Evolutionary conservation across 2,329 filamentous ascomycete species (phyloP).

Genomic region (Colletotrichum tropicicola): DNA sequence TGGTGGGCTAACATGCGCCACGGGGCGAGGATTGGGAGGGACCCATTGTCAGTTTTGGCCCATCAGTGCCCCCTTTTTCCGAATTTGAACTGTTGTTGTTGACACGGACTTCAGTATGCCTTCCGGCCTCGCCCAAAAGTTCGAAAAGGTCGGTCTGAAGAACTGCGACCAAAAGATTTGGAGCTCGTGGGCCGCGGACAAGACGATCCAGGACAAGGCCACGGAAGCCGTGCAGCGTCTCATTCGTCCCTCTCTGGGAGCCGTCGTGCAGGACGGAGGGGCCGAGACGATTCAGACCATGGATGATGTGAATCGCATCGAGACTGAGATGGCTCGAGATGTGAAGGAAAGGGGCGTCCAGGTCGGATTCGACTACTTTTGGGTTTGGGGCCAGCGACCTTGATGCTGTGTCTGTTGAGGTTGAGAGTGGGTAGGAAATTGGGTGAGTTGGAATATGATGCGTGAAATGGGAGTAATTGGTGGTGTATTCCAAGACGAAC

Average conservation of each 20-base stretch:
- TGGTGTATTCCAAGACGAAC: no score
- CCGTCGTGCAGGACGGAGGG: constrained; percentile 10
- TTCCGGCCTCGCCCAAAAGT: constrained; percentile 7
- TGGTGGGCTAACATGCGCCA: constrained; percentile 16
- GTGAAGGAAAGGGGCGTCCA: constrained; percentile 2
- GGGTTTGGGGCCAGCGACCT: constrained; percentile 8
- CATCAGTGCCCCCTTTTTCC: not conserved
- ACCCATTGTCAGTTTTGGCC: not conserved
- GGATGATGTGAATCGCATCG: constrained; percentile 9
- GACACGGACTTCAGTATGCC: not conserved
- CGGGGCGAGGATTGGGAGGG: constrained; percentile 4
- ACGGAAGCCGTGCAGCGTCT: not conserved
- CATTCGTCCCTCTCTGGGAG: not conserved
- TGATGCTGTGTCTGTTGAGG: no score
- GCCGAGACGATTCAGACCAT: constrained; percentile 12
- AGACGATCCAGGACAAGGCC: not conserved
- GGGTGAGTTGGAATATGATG: no score
- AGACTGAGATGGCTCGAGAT: not conserved
- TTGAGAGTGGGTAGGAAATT: no score
- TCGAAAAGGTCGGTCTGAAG: not conserved
- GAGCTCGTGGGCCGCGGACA: constrained; percentile 22
- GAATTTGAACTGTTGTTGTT: not conserved
- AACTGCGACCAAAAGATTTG: constrained; percentile 14
- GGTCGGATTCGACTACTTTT: constrained; percentile 8
- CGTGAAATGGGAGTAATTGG: no score